These are phyloP conservation scores for Colletotrichum endophyticum DNA, from an alignment of 2,329 filamentous ascomycete species.

Conservation along the genomic window DNA sequence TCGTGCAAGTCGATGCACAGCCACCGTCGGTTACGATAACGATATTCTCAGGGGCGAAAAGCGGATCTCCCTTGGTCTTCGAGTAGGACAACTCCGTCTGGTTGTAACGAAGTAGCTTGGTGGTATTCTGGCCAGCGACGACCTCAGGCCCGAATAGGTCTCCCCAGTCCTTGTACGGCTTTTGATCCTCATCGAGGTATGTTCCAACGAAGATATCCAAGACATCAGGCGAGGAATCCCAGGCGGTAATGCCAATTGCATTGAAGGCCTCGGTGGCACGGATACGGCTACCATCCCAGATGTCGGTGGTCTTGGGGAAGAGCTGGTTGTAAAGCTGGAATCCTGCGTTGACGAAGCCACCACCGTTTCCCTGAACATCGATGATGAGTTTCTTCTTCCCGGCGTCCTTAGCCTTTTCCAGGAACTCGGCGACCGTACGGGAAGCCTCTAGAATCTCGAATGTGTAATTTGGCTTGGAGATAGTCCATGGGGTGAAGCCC, in stretches of 20 bases:
- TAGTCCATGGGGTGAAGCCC: conserved; percentile 21
- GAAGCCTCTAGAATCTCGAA: conserved; percentile 23
- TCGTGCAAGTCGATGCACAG: conserved; percentile 65
- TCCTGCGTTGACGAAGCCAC: conserved; percentile 54
- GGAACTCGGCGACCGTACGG: conserved; percentile 39
- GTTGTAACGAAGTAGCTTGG: conserved; percentile 5
- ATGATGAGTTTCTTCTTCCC: conserved; percentile 67
- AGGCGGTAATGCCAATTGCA: conserved; percentile 8
- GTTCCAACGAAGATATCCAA: not conserved
- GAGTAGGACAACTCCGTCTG: not conserved
- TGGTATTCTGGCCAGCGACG: conserved; percentile 8
- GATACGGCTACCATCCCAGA: conserved; percentile 19
- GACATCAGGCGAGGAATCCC: not conserved
- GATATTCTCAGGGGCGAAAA: conserved; percentile 43
- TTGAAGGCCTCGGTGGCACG: conserved; percentile 21
- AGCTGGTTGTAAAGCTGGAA: conserved; percentile 52
- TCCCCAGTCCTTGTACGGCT: conserved; percentile 32
- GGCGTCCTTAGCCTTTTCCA: conserved; percentile 46
- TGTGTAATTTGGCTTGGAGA: not conserved
- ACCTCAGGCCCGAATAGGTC: not conserved
- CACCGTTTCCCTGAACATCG: conserved; percentile 66
- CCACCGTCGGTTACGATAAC: conserved; percentile 56
- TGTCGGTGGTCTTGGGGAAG: conserved; percentile 28
- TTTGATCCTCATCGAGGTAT: conserved; percentile 28
- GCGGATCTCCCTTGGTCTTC: not conserved